Conservation (phyloP, 345 rosid species). For the Eucalyptus polybractea region DNA sequence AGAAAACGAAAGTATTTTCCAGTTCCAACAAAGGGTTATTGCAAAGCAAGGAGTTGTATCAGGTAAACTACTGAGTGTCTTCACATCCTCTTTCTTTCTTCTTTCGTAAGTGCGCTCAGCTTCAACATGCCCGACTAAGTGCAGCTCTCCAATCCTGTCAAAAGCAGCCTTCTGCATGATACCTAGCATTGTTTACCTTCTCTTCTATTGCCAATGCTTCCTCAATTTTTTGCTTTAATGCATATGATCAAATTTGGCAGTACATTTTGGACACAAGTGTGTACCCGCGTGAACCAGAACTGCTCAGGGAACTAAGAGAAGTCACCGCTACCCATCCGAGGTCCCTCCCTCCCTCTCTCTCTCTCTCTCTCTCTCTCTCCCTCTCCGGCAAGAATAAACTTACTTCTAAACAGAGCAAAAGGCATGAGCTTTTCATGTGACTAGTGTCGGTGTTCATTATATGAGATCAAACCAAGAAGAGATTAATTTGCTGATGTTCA, state of each 20-base stretch:
- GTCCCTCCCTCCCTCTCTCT: neutral
- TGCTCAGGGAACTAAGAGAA: conserved; percentile 48
- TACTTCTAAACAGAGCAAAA: neutral
- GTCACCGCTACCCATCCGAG: conserved; percentile 39
- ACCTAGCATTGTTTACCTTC: neutral
- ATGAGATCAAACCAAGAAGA: neutral
- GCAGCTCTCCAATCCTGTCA: neutral
- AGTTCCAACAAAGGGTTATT: neutral
- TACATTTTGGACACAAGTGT: conserved; percentile 59
- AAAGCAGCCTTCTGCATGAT: neutral
- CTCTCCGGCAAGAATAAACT: neutral
- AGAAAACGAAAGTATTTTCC: conserved; percentile 12
- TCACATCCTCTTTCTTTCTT: neutral
- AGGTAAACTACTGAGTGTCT: conserved; percentile 3
- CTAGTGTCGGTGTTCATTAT: neutral
- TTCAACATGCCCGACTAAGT: neutral
- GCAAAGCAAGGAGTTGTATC: conserved; percentile 37
- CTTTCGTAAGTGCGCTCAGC: neutral
- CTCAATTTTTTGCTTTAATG: neutral
- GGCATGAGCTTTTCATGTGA: neutral
- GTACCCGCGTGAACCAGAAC: conserved; percentile 46
- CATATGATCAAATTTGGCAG: conserved; percentile 8
- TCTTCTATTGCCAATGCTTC: neutral
- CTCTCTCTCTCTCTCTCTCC: neutral
- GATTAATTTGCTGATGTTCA: neutral